Percentiles rank a stretch among this genome's conserved stretches.
phyloP scores from a whole-genome alignment of 2,329 filamentous ascomycete genomes.

The Thermothelomyces thermophilus region DNA sequence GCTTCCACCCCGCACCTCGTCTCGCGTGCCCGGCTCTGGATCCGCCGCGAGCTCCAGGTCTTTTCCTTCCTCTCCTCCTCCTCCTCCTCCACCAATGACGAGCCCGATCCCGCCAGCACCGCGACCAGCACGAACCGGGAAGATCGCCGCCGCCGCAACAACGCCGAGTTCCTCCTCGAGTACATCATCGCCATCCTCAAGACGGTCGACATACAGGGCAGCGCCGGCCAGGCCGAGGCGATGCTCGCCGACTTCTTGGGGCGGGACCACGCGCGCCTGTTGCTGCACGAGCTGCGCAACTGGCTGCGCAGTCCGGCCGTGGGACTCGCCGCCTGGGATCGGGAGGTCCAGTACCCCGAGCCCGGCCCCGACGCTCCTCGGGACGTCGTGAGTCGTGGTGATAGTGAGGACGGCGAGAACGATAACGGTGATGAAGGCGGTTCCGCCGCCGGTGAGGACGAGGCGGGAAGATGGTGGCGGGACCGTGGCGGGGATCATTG shows the following conservation, averaged over 20 bases:
- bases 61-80: constrained; percentile 59
- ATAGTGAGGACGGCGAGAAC: background rate
- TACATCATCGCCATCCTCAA: constrained; percentile 81
- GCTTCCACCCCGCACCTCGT: constrained; percentile 58
- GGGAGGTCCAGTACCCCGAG: constrained; percentile 61
- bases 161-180: constrained; percentile 78
- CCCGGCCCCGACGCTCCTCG: background rate
- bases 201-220: constrained; percentile 73
- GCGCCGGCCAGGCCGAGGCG: constrained; percentile 70
- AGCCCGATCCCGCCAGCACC: background rate
- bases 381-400: background rate
- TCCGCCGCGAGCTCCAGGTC: constrained; percentile 76
- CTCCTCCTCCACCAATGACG: constrained; percentile 25
- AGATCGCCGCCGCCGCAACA: constrained; percentile 48
- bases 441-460: background rate
- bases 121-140: constrained; percentile 18
- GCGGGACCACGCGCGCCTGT: constrained; percentile 61
- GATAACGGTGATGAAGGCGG: background rate
- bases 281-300: constrained; percentile 76
- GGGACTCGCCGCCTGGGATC: constrained; percentile 71
- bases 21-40: constrained; percentile 71
- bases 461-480: constrained; percentile 6
- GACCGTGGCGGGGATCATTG: constrained; percentile 20
- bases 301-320: constrained; percentile 78
- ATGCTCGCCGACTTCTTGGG: constrained; percentile 75